These are phyloP conservation scores for Xylariaceae sp. DNA, from an alignment of 2,329 filamentous ascomycete genomes.

Conservation along the genomic window DNA sequence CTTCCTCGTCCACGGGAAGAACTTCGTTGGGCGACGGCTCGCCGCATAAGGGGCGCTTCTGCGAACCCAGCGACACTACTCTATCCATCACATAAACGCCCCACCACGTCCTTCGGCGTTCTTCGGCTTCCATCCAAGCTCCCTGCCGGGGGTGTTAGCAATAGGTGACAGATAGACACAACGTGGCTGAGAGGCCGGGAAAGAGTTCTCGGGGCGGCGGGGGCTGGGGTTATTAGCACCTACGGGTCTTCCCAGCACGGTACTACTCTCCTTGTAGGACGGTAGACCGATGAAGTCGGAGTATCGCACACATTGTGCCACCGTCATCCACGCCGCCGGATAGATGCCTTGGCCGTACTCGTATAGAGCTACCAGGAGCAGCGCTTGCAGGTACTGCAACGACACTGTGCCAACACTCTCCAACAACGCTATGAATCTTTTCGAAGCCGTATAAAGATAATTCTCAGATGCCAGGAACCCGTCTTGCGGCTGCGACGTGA, in stretches of 20 bases:
- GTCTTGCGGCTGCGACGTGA: conserved; percentile 41
- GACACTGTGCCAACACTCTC: conserved; percentile 47
- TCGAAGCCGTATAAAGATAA: conserved; percentile 46
- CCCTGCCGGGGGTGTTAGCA: conserved; percentile 27
- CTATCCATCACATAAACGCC: conserved; percentile 50
- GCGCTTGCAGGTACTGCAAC: conserved; percentile 48
- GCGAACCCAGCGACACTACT: conserved; percentile 33
- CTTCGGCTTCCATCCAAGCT: conserved; percentile 52
- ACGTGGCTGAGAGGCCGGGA: neutral
- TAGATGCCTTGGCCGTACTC: conserved; percentile 54
- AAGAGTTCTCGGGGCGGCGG: neutral
- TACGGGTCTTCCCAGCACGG: conserved; percentile 42
- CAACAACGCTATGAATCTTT: conserved; percentile 44
- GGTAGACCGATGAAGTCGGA: conserved; percentile 49
- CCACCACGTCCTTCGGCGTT: conserved; percentile 52
- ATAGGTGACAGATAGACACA: neutral
- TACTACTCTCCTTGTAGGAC: conserved; percentile 38
- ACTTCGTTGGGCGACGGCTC: conserved; percentile 34
- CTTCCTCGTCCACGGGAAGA: conserved; percentile 43
- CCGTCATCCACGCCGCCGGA: conserved; percentile 52
- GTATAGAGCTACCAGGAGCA: conserved; percentile 50
- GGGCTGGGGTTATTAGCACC: conserved; percentile 11
- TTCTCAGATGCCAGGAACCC: conserved; percentile 40
- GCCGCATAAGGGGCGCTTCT: conserved; percentile 42
- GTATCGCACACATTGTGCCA: conserved; percentile 49